phyloP scores from a whole-genome alignment of 2,329 filamentous ascomycete species.

The Phoma sp. region DNA sequence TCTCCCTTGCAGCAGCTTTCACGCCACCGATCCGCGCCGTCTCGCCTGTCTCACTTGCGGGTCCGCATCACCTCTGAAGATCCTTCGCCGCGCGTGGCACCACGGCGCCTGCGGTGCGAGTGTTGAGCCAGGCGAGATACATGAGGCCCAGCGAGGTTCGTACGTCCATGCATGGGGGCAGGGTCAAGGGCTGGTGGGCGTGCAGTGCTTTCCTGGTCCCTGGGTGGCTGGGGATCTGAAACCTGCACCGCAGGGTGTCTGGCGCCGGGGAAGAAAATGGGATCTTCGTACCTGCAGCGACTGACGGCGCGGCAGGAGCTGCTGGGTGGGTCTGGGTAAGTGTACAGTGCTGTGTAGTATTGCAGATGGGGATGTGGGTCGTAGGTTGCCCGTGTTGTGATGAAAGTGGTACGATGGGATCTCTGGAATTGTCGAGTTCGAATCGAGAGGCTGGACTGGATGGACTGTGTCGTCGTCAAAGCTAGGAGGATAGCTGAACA shows the following conservation, averaged over 20 bases:
- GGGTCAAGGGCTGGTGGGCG: background rate
- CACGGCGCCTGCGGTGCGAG: slow-evolving; percentile 2
- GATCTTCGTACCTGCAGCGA: slow-evolving; percentile 8
- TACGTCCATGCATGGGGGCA: background rate
- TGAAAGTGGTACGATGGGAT: too few species aligned
- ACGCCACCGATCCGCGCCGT: background rate
- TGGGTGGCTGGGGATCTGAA: slow-evolving; percentile 8
- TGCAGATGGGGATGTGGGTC: background rate
- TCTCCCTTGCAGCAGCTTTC: slow-evolving; percentile 2
- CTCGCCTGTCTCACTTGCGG: background rate
- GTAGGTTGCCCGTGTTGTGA: background rate
- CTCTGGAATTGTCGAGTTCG: too few species aligned
- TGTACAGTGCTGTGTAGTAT: background rate
- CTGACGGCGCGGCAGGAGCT: background rate
- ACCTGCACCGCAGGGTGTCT: background rate
- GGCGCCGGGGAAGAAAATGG: background rate
- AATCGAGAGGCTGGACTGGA: background rate
- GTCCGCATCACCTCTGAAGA: too few species aligned
- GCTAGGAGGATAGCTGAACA: too few species aligned
- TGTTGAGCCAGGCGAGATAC: slow-evolving; percentile 3
- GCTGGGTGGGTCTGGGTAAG: background rate
- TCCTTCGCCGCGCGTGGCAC: too few species aligned
- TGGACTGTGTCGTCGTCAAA: too few species aligned
- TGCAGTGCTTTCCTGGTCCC: slow-evolving; percentile 7
- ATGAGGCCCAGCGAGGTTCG: background rate